Evolutionary conservation across 257 asterid genomes (phyloP), one percentile per base, ranked within the genome.

Genomic region (Solanum ossicruentum): DNA sequence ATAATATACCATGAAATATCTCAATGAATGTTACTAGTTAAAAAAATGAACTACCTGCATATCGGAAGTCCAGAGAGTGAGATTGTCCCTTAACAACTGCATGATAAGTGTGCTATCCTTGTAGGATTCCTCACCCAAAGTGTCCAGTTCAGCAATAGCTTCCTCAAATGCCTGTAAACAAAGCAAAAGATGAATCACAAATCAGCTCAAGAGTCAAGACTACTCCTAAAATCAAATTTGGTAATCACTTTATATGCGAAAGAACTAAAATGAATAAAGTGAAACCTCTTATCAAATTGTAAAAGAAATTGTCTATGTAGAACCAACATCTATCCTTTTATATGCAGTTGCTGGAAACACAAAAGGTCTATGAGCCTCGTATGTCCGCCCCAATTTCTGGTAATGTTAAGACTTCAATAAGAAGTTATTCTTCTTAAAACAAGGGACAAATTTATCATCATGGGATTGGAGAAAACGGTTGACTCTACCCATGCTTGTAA

Each of bases 1-100:
- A 32, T 28, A 36, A 15, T n/a, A 66, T 32, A 32, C 41, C 73
- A 41, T 41, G 79, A 52, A 41, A 18, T 70, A 78, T 0, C 28
- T 36, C 23, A 52, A 75, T 0, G 49, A 18, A 26, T 17, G 52
- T 75, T 5, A 11, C 47, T 16, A 52, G 52, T 26, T 11, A 26
- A 23, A 28, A 52, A 52, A 78, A 52, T 26, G 28, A 56, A 26
- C 32, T 86, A 90, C 95, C 95, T 92, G 94, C 92, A 89, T 90
- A 86, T 92, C 93, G 1, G 95, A 91, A 90, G 95, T 91, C 95
- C 95, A 92, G 57, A 91, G 95, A 81, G 93, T 92, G 88, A 92
- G 95, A 80, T 92, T 92, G 91, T 93, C 96, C 91, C 95, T 91
- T 58, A 93, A 92, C 87, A 90, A 93, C 65, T 92, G 95, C 94